phyloP scores from a whole-genome alignment of 2,329 filamentous ascomycete species.

The Botryotinia calthae region DNA sequence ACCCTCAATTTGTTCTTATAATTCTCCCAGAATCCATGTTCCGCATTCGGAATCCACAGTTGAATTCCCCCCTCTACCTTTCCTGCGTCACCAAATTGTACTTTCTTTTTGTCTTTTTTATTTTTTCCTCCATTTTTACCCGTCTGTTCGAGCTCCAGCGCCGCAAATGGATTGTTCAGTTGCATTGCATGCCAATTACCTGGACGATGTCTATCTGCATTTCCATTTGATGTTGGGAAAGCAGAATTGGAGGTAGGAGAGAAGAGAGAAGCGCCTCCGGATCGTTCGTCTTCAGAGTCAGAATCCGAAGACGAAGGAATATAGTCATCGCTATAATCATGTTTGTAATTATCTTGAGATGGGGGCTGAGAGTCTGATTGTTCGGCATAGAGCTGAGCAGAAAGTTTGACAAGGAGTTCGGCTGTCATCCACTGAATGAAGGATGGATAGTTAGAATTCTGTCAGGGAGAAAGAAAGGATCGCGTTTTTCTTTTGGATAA shows the following conservation, averaged over 20 bases:
- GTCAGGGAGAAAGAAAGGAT: neutral
- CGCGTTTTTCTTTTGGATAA: too few relatives aligned
- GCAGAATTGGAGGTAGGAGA: neutral
- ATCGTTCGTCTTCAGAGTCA: conserved; percentile 17
- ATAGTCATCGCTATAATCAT: conserved; percentile 18
- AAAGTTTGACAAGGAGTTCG: conserved; percentile 42
- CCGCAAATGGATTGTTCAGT: conserved; percentile 13
- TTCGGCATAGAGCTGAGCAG: conserved; percentile 30
- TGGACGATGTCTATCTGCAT: conserved; percentile 1
- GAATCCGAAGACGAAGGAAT: neutral
- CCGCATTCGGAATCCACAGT: conserved; percentile 29
- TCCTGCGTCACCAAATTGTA: conserved; percentile 2
- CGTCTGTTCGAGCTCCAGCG: neutral
- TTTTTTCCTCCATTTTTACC: neutral
- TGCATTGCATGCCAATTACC: conserved; percentile 22
- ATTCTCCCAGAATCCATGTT: conserved; percentile 34
- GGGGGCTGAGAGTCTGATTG: neutral
- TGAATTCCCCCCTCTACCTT: neutral
- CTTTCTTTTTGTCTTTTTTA: neutral
- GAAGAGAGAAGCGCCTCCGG: conserved; percentile 8
- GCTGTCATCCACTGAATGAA: conserved; percentile 43
- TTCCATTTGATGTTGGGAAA: neutral
- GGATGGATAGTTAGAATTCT: conserved; percentile 28
- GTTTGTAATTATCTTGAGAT: neutral
- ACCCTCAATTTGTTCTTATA: conserved; percentile 39